A percentile compares a stretch with the other conserved stretches of the same genome.
Conservation (phyloP, 2,329 filamentous ascomycete genomes). For the Ophiostoma montium region DNA sequence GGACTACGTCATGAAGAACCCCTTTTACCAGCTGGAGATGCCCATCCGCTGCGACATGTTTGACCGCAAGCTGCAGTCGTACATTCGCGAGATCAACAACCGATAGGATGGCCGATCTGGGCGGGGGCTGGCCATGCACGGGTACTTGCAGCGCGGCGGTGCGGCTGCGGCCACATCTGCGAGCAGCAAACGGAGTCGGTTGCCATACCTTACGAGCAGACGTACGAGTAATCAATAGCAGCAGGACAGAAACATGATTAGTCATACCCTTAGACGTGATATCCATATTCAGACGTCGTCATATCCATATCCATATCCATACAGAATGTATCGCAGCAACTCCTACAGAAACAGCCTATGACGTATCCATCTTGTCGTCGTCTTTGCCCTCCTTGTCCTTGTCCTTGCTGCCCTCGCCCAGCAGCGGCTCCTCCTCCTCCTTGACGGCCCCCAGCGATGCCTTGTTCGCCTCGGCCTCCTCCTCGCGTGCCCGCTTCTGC, state of each 20-base stretch:
- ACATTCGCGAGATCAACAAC: slow-evolving; percentile 60
- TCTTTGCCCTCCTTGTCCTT: slow-evolving; percentile 37
- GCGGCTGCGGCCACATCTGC: neutral
- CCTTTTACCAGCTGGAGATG: slow-evolving; percentile 97
- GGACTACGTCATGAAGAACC: slow-evolving; percentile 99
- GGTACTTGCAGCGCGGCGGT: neutral
- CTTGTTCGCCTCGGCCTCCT: slow-evolving; percentile 45
- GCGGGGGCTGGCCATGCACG: neutral
- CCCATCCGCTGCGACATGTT: slow-evolving; percentile 91
- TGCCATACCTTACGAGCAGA: no score
- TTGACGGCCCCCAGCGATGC: slow-evolving; percentile 59
- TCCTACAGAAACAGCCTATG: slow-evolving; percentile 29
- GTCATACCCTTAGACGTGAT: neutral
- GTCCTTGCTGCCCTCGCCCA: slow-evolving; percentile 36
- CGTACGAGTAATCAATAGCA: no score
- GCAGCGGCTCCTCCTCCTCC: slow-evolving; percentile 57
- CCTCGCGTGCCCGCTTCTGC: slow-evolving; percentile 69
- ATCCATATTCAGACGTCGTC: neutral
- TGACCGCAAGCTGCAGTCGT: slow-evolving; percentile 70
- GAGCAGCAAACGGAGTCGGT: no score
- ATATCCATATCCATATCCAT: neutral
- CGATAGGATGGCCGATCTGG: slow-evolving; percentile 22
- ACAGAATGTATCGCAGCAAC: neutral
- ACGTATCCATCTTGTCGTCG: slow-evolving; percentile 78
- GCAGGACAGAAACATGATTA: no score